These are phyloP conservation scores for Xylariaceae sp. DNA, from an alignment of 2,329 filamentous ascomycete species.

Conservation along the genomic window DNA sequence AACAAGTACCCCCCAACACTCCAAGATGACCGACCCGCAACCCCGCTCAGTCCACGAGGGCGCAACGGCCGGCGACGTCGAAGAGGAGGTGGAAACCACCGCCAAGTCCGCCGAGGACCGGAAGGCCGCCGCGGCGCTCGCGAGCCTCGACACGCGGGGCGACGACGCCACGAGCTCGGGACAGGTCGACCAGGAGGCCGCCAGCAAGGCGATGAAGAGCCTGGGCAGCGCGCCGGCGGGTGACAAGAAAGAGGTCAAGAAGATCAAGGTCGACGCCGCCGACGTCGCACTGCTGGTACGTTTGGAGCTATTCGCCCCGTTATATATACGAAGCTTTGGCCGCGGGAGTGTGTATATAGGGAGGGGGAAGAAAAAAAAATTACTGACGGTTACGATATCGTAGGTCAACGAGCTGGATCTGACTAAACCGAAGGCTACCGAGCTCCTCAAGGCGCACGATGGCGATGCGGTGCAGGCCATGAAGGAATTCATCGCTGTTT, in stretches of 20 bases:
- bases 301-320: slow-evolving; percentile 13
- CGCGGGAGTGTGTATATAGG: neutral
- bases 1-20: neutral
- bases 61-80: slow-evolving; percentile 59
- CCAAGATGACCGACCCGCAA: slow-evolving; percentile 62
- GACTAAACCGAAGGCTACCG: slow-evolving; percentile 71
- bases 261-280: slow-evolving; percentile 73
- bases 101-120: slow-evolving; percentile 74
- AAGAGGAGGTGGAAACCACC: slow-evolving; percentile 54
- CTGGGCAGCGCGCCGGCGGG: slow-evolving; percentile 47
- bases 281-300: slow-evolving; percentile 72
- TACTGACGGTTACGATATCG: slow-evolving; percentile 2
- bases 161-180: slow-evolving; percentile 49
- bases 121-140: slow-evolving; percentile 75
- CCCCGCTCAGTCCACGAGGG: slow-evolving; percentile 61
- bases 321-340: too few species aligned
- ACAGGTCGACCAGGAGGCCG: slow-evolving; percentile 69
- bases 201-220: slow-evolving; percentile 71
- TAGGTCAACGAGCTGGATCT: slow-evolving; percentile 74
- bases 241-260: slow-evolving; percentile 54
- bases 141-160: slow-evolving; percentile 63
- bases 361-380: neutral
- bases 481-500: slow-evolving; percentile 52
- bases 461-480: slow-evolving; percentile 71
- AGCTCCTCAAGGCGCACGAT: slow-evolving; percentile 71